phyloP scores from a whole-genome alignment of 139 green algal genomes.

The Zygnema circumcarinatum region DNA sequence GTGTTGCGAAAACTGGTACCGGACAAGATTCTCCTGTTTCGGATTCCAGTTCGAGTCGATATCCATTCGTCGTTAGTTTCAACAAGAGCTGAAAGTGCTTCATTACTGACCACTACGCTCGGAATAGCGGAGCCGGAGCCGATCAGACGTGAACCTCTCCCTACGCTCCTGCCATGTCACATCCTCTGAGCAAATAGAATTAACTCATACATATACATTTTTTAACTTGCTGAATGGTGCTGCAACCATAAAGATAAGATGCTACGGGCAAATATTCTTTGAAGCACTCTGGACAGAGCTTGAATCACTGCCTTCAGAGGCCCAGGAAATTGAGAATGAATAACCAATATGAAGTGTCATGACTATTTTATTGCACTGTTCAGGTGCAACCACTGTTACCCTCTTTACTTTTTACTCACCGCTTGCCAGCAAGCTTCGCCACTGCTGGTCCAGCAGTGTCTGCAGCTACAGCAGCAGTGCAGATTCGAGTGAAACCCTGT shows the following conservation, averaged over 20 bases:
- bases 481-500: background rate
- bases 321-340: background rate
- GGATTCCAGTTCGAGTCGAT: slow-evolving; percentile 83
- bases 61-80: slow-evolving; percentile 99
- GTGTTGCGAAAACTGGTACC: no score
- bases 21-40: slow-evolving; percentile 25
- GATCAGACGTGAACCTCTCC: slow-evolving; percentile 61
- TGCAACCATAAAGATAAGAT: no score
- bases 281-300: no score
- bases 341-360: background rate
- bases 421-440: background rate
- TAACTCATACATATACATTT: background rate
- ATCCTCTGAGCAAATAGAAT: background rate
- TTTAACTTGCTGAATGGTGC: no score
- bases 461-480: background rate
- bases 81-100: slow-evolving; percentile 87
- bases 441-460: background rate
- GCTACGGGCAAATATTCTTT: no score
- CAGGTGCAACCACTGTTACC: background rate
- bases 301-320: no score
- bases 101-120: slow-evolving; percentile 81
- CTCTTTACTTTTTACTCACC: background rate
- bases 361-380: background rate
- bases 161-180: slow-evolving; percentile 37
- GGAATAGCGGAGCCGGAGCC: slow-evolving; percentile 87